These are phyloP conservation scores for Didymella segeticola DNA, from an alignment of 2,329 filamentous ascomycete species.

Conservation along the genomic window DNA sequence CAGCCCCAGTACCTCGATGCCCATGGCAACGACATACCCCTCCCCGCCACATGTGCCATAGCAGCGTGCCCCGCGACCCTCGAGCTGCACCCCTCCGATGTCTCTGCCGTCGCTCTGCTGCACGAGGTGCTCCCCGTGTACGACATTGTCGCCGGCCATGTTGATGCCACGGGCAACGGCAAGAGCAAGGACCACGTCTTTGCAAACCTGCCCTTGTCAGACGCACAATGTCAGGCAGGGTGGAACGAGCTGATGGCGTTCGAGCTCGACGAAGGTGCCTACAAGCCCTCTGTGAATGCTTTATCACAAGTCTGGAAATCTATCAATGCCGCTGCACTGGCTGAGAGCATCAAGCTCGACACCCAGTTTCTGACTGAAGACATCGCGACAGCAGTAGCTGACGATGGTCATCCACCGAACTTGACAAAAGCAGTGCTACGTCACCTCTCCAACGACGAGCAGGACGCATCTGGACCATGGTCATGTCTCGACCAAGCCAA, in stretches of 20 bases:
- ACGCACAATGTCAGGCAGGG: constrained; percentile 57
- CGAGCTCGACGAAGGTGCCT: constrained; percentile 51
- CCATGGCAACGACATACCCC: constrained; percentile 44
- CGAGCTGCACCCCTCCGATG: constrained; percentile 48
- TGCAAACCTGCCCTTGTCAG: constrained; percentile 59
- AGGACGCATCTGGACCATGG: constrained; percentile 39
- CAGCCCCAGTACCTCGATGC: constrained; percentile 49
- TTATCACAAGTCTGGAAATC: constrained; percentile 58
- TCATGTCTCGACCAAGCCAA: constrained; percentile 42
- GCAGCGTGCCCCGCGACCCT: constrained; percentile 54
- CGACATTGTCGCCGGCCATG: constrained; percentile 37
- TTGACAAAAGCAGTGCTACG: constrained; percentile 49
- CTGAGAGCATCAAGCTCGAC: constrained; percentile 51
- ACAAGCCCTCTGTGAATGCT: constrained; percentile 57
- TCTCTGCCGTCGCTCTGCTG: constrained; percentile 47
- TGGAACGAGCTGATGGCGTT: constrained; percentile 63
- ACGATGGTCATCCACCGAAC: constrained; percentile 48
- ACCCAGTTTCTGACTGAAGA: constrained; percentile 46
- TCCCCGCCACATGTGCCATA: constrained; percentile 50
- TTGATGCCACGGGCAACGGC: constrained; percentile 38
- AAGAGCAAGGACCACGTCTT: constrained; percentile 52
- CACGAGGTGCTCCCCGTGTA: constrained; percentile 50
- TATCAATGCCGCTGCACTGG: constrained; percentile 51
- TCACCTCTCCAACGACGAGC: constrained; percentile 39
- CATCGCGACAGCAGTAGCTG: constrained; percentile 39